Evolutionary conservation across 73 alveolate genomes (phyloP).

Genomic region (Effrenium voratum): DNA sequence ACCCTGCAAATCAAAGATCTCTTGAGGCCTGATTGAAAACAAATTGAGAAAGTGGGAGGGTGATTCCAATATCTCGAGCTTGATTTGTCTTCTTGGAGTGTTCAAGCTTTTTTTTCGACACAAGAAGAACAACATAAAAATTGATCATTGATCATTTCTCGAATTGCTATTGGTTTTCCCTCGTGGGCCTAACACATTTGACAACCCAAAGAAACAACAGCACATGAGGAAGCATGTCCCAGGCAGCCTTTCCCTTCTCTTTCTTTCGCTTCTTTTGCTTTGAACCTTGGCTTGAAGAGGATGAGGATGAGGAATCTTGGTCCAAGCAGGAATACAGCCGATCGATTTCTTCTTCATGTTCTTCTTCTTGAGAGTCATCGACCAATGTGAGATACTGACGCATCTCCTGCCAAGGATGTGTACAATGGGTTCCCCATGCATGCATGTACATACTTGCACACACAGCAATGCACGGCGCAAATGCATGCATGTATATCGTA

Average conservation of each 20-base stretch:
- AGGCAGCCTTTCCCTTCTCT: neutral
- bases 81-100: too few species aligned
- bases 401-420: neutral
- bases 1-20: too few species aligned
- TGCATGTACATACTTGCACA: neutral
- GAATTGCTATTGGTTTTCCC: too few species aligned
- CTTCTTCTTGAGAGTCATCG: neutral
- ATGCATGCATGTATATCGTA: neutral
- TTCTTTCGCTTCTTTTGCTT: neutral
- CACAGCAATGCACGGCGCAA: neutral
- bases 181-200: too few species aligned
- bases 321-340: neutral
- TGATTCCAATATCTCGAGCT: too few species aligned
- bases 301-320: neutral
- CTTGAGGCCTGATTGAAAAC: too few species aligned
- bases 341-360: neutral
- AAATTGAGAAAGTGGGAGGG: too few species aligned
- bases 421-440: neutral
- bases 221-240: too few species aligned
- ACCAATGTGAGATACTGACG: neutral
- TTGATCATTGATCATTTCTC: too few species aligned
- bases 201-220: too few species aligned
- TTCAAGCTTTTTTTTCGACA: too few species aligned
- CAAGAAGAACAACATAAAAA: too few species aligned
- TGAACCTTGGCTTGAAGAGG: neutral